A percentile compares a stretch with the other conserved stretches of the same genome.
These are phyloP conservation scores for Rusavskia elegans DNA, from an alignment of 495 filamentous ascomycete species.

Conservation along the genomic window DNA sequence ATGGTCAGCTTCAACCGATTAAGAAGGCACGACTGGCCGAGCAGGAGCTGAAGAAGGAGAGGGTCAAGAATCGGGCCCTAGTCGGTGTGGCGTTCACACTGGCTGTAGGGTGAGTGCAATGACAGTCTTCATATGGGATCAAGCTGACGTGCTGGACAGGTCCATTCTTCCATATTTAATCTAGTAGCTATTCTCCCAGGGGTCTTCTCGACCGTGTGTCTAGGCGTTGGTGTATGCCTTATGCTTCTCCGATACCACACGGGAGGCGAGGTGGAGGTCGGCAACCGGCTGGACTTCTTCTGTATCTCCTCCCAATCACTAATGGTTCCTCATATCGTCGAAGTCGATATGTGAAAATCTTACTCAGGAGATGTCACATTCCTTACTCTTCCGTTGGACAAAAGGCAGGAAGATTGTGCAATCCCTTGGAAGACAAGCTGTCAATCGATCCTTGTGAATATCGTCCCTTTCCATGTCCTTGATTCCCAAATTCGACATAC, in stretches of 20 bases:
- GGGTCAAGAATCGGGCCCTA: slow-evolving; percentile 65
- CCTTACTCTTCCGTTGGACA: too few relatives aligned
- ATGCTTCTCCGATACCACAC: background rate
- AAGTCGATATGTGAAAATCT: too few relatives aligned
- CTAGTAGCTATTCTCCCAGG: slow-evolving; percentile 3
- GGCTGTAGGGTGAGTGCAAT: slow-evolving; percentile 63
- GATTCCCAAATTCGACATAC: background rate
- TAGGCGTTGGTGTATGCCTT: background rate
- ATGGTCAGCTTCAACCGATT: slow-evolving; percentile 27
- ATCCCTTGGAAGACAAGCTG: too few relatives aligned
- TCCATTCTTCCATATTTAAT: slow-evolving; percentile 39
- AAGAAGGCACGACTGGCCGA: slow-evolving; percentile 66
- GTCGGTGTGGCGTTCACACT: slow-evolving; percentile 72
- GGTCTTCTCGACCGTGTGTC: background rate
- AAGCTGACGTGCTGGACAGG: slow-evolving; percentile 22
- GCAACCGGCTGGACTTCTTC: too few relatives aligned
- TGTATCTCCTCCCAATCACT: too few relatives aligned
- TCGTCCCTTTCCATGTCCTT: background rate
- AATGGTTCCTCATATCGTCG: background rate
- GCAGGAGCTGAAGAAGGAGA: slow-evolving; percentile 65
- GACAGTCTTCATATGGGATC: background rate
- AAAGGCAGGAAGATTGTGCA: too few relatives aligned
- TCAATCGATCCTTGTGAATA: background rate
- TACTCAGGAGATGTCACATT: too few relatives aligned
- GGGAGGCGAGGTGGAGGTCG: background rate